Conservation (phyloP, 768 basidiomycete genomes). For the Mycena rosella region DNA sequence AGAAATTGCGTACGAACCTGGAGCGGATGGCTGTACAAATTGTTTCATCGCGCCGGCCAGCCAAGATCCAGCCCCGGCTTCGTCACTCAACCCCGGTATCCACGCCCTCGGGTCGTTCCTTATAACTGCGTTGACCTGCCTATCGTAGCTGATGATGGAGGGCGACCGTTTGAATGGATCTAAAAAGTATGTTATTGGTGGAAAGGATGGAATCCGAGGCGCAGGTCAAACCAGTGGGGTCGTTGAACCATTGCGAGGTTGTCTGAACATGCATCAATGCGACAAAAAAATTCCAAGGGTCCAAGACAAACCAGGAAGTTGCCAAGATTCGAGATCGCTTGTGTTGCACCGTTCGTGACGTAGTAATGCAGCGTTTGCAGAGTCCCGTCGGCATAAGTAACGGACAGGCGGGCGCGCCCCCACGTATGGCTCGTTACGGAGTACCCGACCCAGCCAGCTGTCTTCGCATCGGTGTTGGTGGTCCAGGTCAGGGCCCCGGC, state of each 20-base stretch:
- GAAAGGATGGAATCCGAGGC: no score
- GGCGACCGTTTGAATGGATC: conserved; percentile 60
- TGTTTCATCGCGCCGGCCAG: conserved; percentile 69
- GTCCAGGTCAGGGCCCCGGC: conserved; percentile 61
- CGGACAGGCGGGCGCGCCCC: conserved; percentile 63
- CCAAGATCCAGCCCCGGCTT: conserved; percentile 73
- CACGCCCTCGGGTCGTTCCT: conserved; percentile 66
- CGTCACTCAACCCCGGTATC: conserved; percentile 72
- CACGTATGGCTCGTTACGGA: conserved; percentile 58
- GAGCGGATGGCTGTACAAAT: conserved; percentile 64
- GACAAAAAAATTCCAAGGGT: no score
- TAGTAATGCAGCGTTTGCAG: conserved; percentile 68
- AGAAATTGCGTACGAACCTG: conserved; percentile 16
- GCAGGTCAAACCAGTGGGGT: conserved; percentile 39
- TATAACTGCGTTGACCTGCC: conserved; percentile 60
- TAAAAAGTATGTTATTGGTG: no score
- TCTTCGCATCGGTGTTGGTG: conserved; percentile 57
- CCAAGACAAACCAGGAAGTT: conserved; percentile 53
- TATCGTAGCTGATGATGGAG: conserved; percentile 56
- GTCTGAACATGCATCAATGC: conserved; percentile 41
- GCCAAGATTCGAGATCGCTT: conserved; percentile 62
- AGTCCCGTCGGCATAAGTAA: conserved; percentile 64
- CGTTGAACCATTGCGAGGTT: conserved; percentile 66
- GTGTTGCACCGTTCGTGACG: conserved; percentile 59
- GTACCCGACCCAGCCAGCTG: conserved; percentile 60